Base-by-base conservation (phyloP, 2,329 filamentous ascomycete species). In the Fusarium citri region DNA sequence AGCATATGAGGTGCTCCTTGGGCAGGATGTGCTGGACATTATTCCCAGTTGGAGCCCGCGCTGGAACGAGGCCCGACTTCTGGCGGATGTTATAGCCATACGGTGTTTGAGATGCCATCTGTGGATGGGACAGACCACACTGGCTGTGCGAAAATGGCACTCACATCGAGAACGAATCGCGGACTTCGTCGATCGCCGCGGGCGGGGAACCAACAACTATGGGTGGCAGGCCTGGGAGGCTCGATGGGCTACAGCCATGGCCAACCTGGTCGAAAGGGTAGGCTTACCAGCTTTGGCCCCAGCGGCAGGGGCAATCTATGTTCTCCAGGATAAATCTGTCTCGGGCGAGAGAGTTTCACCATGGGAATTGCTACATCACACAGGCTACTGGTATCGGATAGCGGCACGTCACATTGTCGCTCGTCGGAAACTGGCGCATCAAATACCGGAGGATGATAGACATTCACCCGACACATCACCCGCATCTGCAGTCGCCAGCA, bases 211-310 rank as follows among this genome's bases (percentile, higher is more conserved):
- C 5, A 88, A 89, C 31, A 97, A 93, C 71, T 98, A 98, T 78
- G 93, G 94, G 8, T 98, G 94, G 93, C 88, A 94, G 75, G 94
- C 95, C 3, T 99, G 95, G 94, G 92, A 97, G 80, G 90, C 93
- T 42, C 87, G 92, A 59, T 91, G 89, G 89, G 85, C 87, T 18
- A 82, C 82, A 23, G 81, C 89, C 15, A 91, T 91, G 89, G 88
- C 87, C 4, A 83, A 87, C 46, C 76, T 90, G 66, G 84, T 90
- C 20, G 84, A 88, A 65, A 86, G 83, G 66, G 81, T 84, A 26
- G 82, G 84, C 22, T 81, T 89, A 15, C 80, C 82, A 5, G 85
- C 86, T 34, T 79, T 90, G 20, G 80, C 79, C 3, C 81, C 84
- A 2, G 78, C 80, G 4, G 82, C 81, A 3, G 76, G 76, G 51